Percentiles rank a stretch among this genome's conserved stretches.
phyloP scores from a whole-genome alignment of 306 rosid genomes.

The Erythrophleum fordii region DNA sequence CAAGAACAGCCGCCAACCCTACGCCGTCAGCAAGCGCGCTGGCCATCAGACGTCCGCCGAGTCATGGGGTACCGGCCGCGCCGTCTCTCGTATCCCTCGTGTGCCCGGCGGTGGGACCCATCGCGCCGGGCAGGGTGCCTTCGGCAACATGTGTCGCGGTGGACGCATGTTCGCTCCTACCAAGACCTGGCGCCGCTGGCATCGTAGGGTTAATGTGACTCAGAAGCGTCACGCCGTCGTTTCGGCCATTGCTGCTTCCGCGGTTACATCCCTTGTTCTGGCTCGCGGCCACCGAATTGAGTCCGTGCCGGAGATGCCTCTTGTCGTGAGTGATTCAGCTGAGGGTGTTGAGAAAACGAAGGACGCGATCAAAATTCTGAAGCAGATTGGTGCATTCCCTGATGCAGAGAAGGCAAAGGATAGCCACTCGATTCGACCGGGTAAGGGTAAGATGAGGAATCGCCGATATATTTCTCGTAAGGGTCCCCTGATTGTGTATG shows the following conservation, averaged over 20 bases:
- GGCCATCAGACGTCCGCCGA: constrained; percentile 25
- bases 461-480: constrained; percentile 22
- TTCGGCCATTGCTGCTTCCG: constrained; percentile 72
- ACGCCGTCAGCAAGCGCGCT: constrained; percentile 10
- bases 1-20: constrained; percentile 17
- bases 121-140: constrained; percentile 73
- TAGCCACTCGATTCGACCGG: constrained; percentile 16
- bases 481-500: constrained; percentile 37
- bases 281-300: constrained; percentile 67
- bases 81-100: constrained; percentile 68
- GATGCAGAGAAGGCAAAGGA: constrained; percentile 21
- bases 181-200: constrained; percentile 84
- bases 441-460: constrained; percentile 25
- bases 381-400: constrained; percentile 8
- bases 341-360: constrained; percentile 68
- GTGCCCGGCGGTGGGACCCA: constrained; percentile 76
- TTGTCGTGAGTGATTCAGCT: constrained; percentile 58
- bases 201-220: constrained; percentile 62
- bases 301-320: constrained; percentile 62
- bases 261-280: constrained; percentile 55
- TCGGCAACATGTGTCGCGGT: constrained; percentile 80
- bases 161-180: constrained; percentile 80
- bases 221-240: constrained; percentile 69
- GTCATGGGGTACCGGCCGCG: constrained; percentile 36
- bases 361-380: constrained; percentile 37